Conservation (phyloP, 2,329 filamentous ascomycete genomes). For the Periconia sp. region DNA sequence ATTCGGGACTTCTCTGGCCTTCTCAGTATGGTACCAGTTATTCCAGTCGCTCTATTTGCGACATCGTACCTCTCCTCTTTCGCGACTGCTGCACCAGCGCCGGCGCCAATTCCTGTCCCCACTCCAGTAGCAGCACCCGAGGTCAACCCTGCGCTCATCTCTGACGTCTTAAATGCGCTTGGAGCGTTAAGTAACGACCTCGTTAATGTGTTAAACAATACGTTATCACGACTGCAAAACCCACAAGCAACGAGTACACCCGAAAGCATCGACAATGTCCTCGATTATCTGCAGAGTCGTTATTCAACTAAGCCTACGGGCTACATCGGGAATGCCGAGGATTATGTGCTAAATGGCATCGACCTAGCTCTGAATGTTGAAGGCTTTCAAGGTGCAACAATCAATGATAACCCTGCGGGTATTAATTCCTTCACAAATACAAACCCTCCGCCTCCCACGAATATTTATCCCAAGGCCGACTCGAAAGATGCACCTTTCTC, state of each 20-base stretch:
- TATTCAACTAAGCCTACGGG: conserved; percentile 8
- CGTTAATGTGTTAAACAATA: conserved; percentile 2
- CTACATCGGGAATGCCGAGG: conserved; percentile 9
- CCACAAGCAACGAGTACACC: conserved; percentile 5
- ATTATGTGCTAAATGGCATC: conserved; percentile 11
- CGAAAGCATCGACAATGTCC: conserved; percentile 7
- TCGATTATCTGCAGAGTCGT: conserved; percentile 6
- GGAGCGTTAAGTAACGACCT: conserved; percentile 1
- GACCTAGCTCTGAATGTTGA: not conserved
- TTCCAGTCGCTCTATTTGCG: conserved; percentile 2
- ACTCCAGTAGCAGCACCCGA: conserved; percentile 1
- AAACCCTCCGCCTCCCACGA: conserved; percentile 19
- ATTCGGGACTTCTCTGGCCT: no score
- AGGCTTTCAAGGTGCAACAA: conserved; percentile 10
- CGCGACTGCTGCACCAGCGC: not conserved
- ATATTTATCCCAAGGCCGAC: conserved; percentile 48
- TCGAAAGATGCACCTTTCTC: conserved; percentile 57
- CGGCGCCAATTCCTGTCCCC: not conserved
- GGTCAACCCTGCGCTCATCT: conserved; percentile 5
- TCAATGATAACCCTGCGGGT: conserved; percentile 5
- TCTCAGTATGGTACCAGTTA: conserved; percentile 3
- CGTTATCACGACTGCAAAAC: conserved; percentile 2
- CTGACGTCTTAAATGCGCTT: not conserved
- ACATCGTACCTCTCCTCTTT: not conserved
- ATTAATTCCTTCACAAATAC: conserved; percentile 27